phyloP scores from a whole-genome alignment of 2,329 filamentous ascomycete species.

The Trichoderma arundinaceum region DNA sequence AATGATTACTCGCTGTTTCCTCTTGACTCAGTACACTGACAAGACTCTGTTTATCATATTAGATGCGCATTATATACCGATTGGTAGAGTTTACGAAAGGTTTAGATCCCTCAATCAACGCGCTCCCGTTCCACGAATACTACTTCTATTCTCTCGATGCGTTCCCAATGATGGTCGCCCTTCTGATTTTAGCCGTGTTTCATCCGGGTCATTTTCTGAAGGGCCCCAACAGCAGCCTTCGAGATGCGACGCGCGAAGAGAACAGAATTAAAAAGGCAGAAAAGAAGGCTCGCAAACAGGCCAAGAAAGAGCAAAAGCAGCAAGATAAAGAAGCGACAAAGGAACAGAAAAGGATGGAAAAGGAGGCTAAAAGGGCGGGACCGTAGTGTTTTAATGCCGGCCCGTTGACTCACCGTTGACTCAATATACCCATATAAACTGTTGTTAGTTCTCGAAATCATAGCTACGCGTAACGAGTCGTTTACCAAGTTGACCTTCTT shows the following conservation, averaged over 20 bases:
- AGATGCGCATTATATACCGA: slow-evolving; percentile 25
- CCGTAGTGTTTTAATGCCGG: background rate
- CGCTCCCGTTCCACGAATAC: slow-evolving; percentile 21
- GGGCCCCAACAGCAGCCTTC: slow-evolving; percentile 15
- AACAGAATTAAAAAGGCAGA: slow-evolving; percentile 12
- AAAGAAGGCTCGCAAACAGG: background rate
- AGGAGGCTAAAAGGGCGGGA: background rate
- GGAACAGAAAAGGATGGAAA: no score
- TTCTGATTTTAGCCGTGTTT: slow-evolving; percentile 11
- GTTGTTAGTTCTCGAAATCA: no score
- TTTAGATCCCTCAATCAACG: background rate
- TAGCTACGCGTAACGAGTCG: no score
- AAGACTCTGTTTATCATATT: background rate
- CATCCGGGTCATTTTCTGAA: slow-evolving; percentile 1
- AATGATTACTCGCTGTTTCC: no score
- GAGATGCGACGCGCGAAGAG: slow-evolving; percentile 1
- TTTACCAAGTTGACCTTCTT: no score
- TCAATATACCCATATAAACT: no score
- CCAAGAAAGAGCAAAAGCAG: slow-evolving; percentile 2
- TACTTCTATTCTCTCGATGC: slow-evolving; percentile 24
- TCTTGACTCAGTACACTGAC: background rate
- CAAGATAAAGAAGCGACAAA: background rate
- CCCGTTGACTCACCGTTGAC: no score
- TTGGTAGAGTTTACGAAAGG: slow-evolving; percentile 12
- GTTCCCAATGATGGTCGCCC: slow-evolving; percentile 8